A percentile compares a stretch with the other conserved stretches of the same genome.
Evolutionary conservation across 768 basidiomycete species (phyloP).

Genomic region (Lactarius akahatsu): DNA sequence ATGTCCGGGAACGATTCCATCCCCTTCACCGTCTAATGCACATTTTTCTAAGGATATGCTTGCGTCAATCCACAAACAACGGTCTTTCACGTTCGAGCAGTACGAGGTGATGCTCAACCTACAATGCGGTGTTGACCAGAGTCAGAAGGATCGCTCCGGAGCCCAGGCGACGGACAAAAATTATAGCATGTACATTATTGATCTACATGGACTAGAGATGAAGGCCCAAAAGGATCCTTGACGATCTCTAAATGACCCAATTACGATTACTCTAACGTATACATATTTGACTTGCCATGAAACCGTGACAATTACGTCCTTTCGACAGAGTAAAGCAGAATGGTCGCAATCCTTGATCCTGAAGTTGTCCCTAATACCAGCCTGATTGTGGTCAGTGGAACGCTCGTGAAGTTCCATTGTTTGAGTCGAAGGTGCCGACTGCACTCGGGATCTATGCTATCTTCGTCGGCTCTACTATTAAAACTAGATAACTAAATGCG

Average conservation of each 20-base stretch:
- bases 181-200: constrained; percentile 87
- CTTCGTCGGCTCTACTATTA: too few relatives aligned
- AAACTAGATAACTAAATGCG: background rate
- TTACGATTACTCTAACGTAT: constrained; percentile 8
- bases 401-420: too few relatives aligned
- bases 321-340: background rate
- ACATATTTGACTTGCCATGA: constrained; percentile 8
- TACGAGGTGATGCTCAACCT: constrained; percentile 89
- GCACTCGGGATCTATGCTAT: too few relatives aligned
- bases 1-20: constrained; percentile 29
- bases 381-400: too few relatives aligned
- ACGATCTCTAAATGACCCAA: constrained; percentile 8
- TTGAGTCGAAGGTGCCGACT: background rate
- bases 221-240: constrained; percentile 41
- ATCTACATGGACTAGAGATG: constrained; percentile 79
- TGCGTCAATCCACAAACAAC: constrained; percentile 59
- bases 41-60: constrained; percentile 63
- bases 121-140: constrained; percentile 79
- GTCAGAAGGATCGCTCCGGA: constrained; percentile 48
- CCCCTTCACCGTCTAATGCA: background rate
- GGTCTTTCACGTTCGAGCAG: constrained; percentile 82
- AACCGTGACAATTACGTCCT: background rate
- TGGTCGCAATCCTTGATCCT: background rate
- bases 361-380: background rate
- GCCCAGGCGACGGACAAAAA: constrained; percentile 62